phyloP scores from a whole-genome alignment of 257 asterid genomes.

The Solanum okadae region DNA sequence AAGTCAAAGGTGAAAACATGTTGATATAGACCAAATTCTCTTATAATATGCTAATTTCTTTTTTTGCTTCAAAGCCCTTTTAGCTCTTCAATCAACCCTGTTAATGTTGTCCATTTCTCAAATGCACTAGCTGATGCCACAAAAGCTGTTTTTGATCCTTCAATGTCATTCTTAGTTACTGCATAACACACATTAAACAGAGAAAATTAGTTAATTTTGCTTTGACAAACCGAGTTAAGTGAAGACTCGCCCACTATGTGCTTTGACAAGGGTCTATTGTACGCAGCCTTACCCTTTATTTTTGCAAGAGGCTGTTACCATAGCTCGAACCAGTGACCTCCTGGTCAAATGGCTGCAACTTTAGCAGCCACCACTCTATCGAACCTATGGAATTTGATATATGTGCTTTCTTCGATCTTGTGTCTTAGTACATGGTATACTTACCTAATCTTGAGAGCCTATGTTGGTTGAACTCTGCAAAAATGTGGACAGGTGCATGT shows the following conservation, averaged over 20 bases:
- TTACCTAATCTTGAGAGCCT: not conserved
- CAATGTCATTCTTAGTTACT: slow-evolving; percentile 60
- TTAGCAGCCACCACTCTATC: not conserved
- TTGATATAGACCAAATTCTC: not conserved
- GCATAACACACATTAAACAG: slow-evolving; percentile 4
- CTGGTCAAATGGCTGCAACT: not conserved
- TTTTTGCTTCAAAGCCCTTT: slow-evolving; percentile 66
- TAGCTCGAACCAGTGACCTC: not conserved
- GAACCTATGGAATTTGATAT: not conserved
- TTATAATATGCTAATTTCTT: not conserved
- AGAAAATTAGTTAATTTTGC: not conserved
- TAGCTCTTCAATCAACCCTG: slow-evolving; percentile 66
- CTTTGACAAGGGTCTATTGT: not conserved
- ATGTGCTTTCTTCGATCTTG: not conserved
- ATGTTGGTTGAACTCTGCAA: not conserved
- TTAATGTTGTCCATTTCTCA: slow-evolving; percentile 71
- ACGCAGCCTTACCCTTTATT: not conserved
- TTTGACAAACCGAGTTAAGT: not conserved
- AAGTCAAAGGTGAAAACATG: not conserved
- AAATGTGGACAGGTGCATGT: not conserved
- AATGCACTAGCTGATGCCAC: slow-evolving; percentile 73
- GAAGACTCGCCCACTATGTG: not conserved
- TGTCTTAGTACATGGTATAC: not conserved
- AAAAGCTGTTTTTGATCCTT: slow-evolving; percentile 65
- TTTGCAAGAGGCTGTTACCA: not conserved